Base-by-base conservation (phyloP, 1,284 basidiomycete genomes). In the Ustilago bromivora region DNA sequence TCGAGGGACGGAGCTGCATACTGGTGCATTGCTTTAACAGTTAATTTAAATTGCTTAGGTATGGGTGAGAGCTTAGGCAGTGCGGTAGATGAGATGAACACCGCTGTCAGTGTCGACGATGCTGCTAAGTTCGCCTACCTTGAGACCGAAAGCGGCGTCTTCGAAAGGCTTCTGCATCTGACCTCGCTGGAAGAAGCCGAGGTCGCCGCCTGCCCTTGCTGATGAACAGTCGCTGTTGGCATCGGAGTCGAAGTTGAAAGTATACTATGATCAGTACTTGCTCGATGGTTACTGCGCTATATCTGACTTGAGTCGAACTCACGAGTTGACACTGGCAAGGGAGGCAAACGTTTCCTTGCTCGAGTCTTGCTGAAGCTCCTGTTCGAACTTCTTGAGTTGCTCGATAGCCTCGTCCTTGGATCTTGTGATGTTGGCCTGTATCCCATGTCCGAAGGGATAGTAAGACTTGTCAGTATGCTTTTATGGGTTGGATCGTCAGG, bases 101-200 rank as follows among this genome's bases (percentile, higher is more conserved):
- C 97, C 97, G 78, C 94, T 96, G 82, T 98, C 96, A 46, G 96
- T 93, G 82, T 91, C 91, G 85, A 98, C 90, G 60, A 98, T 88
- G 57, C 91, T 92, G 87, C 94, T 95, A 80, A 98, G 91, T 87
- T 94, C 88, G 15, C 93, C 94, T n/a, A 93, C 90, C 63, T 92
- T 86, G 70, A 98, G 89, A 1, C 88, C 90, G 87, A 91, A 98
- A 10, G 95, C 90, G 4, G 93, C 93, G 31, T 97, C 94, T 88
- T 98, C 96, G 85, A 99, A 99, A 28, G 94, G 92, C 87, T 94
- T 95, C 88, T 99, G 97, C 97, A 99, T 99, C 89, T 94, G 92
- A 3, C 93, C 94, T 15, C 88, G 90, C 2, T 90, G 90, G 85
- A 99, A 99, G 88, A 89, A 90, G 4, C 97, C 87, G 41, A 86